Conservation (phyloP, 352 stramenopile genomes). For the Aphanomyces cochlioides region DNA sequence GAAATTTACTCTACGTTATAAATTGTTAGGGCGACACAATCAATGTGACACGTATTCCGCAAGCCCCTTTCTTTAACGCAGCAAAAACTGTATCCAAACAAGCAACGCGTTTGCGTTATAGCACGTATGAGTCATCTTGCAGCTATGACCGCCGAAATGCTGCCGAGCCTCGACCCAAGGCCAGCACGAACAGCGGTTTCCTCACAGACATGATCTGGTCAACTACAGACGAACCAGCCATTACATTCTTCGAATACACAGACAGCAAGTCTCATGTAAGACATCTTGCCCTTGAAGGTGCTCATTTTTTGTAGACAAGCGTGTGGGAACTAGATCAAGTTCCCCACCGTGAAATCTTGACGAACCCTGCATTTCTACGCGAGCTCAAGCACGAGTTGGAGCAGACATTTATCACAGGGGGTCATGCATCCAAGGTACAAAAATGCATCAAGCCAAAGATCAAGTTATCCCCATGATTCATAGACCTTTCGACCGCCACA, state of each 20-base stretch:
- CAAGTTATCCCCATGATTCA: constrained; percentile 31
- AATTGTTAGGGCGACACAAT: background rate
- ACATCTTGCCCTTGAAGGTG: background rate
- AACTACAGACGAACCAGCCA: constrained; percentile 42
- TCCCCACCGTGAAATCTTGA: constrained; percentile 67
- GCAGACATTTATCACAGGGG: constrained; percentile 53
- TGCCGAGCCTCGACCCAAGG: no score
- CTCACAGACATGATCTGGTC: constrained; percentile 62
- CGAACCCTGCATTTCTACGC: constrained; percentile 62
- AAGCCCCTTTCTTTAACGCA: constrained; percentile 3
- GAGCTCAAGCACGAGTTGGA: constrained; percentile 68
- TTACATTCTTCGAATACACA: constrained; percentile 73
- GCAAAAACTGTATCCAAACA: background rate
- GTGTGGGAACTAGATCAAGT: constrained; percentile 80
- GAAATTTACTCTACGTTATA: background rate
- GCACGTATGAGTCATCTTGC: background rate
- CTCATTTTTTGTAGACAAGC: constrained; percentile 44
- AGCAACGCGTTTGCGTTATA: background rate
- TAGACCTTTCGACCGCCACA: constrained; percentile 48
- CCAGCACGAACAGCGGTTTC: constrained; percentile 35
- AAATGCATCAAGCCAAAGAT: background rate
- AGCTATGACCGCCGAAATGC: no score
- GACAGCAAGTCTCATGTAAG: constrained; percentile 28
- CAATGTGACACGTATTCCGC: constrained; percentile 8
- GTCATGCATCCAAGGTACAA: constrained; percentile 49